A percentile compares a stretch with the other conserved stretches of the same genome.
These are phyloP conservation scores for Fusarium sp. DNA, from an alignment of 2,329 filamentous ascomycete species.

Conservation along the genomic window DNA sequence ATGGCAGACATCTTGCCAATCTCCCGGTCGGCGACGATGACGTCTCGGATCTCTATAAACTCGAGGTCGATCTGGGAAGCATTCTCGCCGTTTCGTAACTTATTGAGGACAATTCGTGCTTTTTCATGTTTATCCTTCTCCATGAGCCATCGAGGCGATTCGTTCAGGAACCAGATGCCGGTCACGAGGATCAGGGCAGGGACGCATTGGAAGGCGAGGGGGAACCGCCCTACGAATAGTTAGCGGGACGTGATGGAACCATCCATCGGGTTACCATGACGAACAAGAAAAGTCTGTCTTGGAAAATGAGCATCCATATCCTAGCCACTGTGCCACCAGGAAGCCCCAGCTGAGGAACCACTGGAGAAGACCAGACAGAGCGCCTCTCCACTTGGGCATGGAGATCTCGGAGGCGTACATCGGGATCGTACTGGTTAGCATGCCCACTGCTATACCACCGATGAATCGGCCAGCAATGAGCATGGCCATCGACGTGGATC, in stretches of 20 bases:
- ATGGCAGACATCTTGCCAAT: slow-evolving; percentile 51
- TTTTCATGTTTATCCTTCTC: slow-evolving; percentile 50
- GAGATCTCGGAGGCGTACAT: slow-evolving; percentile 58
- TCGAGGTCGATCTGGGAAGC: slow-evolving; percentile 51
- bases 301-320: slow-evolving; percentile 46
- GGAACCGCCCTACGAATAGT: slow-evolving; percentile 44
- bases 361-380: slow-evolving; percentile 54
- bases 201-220: slow-evolving; percentile 45
- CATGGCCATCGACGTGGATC: slow-evolving; percentile 49
- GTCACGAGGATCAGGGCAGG: slow-evolving; percentile 34
- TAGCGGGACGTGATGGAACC: background rate
- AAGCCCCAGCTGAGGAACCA: slow-evolving; percentile 58
- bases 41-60: slow-evolving; percentile 52
- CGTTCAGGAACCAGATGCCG: slow-evolving; percentile 41
- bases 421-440: slow-evolving; percentile 58
- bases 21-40: slow-evolving; percentile 50
- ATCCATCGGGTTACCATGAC: background rate
- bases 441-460: slow-evolving; percentile 60
- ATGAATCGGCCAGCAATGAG: slow-evolving; percentile 61
- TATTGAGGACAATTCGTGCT: slow-evolving; percentile 48
- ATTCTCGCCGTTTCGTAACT: slow-evolving; percentile 45
- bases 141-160: slow-evolving; percentile 43
- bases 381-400: slow-evolving; percentile 50
- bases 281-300: slow-evolving; percentile 42
- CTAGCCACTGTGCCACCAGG: slow-evolving; percentile 51